phyloP scores from a whole-genome alignment of 768 basidiomycete genomes.

The Crassisporium funariophilum region DNA sequence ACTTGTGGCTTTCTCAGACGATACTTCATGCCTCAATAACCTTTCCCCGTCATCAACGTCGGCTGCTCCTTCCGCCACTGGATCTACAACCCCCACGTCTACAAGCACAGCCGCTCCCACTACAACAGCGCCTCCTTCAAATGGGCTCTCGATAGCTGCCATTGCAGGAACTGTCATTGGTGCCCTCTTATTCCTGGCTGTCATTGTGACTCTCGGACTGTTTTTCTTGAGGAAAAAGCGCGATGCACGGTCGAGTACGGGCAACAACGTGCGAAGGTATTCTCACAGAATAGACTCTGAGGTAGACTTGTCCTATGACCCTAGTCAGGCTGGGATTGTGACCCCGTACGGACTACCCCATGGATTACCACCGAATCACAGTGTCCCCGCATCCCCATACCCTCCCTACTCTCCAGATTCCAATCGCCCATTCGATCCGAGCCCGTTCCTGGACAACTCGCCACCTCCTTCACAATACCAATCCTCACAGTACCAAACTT shows the following conservation, averaged over 20 bases:
- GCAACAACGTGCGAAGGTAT: slow-evolving; percentile 17
- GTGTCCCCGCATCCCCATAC: slow-evolving; percentile 1
- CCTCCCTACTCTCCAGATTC: slow-evolving; percentile 29
- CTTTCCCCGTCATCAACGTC: slow-evolving; percentile 55
- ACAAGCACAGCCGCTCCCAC: slow-evolving; percentile 26
- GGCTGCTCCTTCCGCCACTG: slow-evolving; percentile 23
- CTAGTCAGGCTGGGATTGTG: slow-evolving; percentile 14
- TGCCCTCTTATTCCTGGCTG: slow-evolving; percentile 53
- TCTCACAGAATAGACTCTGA: slow-evolving; percentile 36
- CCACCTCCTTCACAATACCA: too few relatives aligned
- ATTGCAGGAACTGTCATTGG: slow-evolving; percentile 58
- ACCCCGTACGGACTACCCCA: slow-evolving; percentile 16
- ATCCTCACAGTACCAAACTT: too few relatives aligned
- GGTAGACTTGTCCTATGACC: slow-evolving; percentile 43
- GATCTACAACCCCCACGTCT: slow-evolving; percentile 24
- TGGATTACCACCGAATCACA: neutral
- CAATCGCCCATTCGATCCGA: slow-evolving; percentile 14
- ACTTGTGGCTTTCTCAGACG: slow-evolving; percentile 48
- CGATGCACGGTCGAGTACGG: slow-evolving; percentile 11
- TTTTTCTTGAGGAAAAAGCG: slow-evolving; percentile 49
- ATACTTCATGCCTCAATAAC: slow-evolving; percentile 52
- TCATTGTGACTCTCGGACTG: slow-evolving; percentile 49
- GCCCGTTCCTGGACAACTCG: slow-evolving; percentile 36
- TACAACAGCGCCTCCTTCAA: slow-evolving; percentile 19
- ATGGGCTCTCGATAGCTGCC: slow-evolving; percentile 41